A percentile compares a stretch with the other conserved stretches of the same genome.
phyloP scores from a whole-genome alignment of 2,329 filamentous ascomycete species.

The Sporothrix protearum region DNA sequence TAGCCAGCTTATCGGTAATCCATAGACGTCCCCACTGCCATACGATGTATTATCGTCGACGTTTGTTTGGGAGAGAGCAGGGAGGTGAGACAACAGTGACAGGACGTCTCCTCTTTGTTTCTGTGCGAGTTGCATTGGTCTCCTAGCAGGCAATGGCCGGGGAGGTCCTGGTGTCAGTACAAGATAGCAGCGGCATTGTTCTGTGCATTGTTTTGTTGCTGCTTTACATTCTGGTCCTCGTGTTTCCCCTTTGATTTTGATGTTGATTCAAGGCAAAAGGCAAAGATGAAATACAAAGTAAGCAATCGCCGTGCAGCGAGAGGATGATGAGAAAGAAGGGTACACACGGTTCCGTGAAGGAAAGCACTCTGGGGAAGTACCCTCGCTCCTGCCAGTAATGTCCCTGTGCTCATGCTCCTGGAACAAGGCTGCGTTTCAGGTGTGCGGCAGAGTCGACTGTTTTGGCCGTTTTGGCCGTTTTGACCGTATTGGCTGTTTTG shows the following conservation, averaged over 20 bases:
- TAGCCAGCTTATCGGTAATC: background rate
- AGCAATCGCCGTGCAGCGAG: background rate
- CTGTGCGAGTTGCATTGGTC: background rate
- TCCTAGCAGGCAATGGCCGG: slow-evolving; percentile 9
- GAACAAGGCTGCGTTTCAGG: slow-evolving; percentile 43
- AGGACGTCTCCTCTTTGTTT: background rate
- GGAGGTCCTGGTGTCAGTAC: background rate
- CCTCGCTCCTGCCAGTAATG: slow-evolving; percentile 1
- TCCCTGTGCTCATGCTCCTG: slow-evolving; percentile 16
- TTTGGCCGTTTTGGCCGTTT: slow-evolving; percentile 27
- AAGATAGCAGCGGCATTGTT: background rate
- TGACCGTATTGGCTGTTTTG: slow-evolving; percentile 32
- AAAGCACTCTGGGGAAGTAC: background rate
- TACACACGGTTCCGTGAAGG: background rate
- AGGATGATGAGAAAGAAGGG: background rate
- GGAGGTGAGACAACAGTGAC: slow-evolving; percentile 12
- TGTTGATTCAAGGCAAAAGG: too few species aligned
- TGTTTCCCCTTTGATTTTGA: background rate
- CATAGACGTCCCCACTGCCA: background rate
- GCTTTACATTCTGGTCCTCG: background rate
- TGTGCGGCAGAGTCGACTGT: slow-evolving; percentile 43
- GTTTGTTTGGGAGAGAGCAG: slow-evolving; percentile 16
- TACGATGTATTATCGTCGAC: slow-evolving; percentile 3
- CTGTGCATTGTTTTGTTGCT: background rate
- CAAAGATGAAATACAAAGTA: too few species aligned